Evolutionary conservation across 1,284 basidiomycete genomes (phyloP), one percentile per base, ranked within the genome.

Genomic region (Cryptococcus wingfieldii): DNA sequence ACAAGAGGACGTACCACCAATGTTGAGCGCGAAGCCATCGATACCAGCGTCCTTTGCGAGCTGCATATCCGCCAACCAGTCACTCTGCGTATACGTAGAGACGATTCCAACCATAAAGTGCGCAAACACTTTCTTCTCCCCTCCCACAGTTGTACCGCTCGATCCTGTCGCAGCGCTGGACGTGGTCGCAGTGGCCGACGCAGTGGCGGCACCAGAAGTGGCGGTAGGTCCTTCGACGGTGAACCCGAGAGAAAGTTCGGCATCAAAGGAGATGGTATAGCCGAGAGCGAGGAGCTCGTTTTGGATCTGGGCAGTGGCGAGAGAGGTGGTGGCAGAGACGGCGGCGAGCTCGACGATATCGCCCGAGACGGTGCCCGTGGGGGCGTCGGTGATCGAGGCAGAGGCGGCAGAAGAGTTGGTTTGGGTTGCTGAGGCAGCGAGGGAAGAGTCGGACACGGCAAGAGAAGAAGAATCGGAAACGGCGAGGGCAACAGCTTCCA

Each of bases 41-140:
- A 77, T 74, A 8, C 72, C 74, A 19, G 71, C 65, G 19, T 58
- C 55, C 57, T 69, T 66, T 5, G 76, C 75, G 6, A 69, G 51
- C 9, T 53, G 46, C 55, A 76, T 75, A 55, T 78, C 76, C 16
- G 51, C 47, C 16, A 62, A 63, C 70, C 71, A 75, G 56, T 69
- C 68, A 8, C 47, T 43, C 13, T 60, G 52, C 2, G 51, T 50
- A 57, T 74, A 76, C 3, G 60, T 53, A 4, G 66, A 66, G 16
- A 74, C 72, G 48, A 74, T 68, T 3, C 72, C 72, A 46, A 74
- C 64, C 70, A 74, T 74, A 54, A 72, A 74, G 48, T 72, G 72
- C 4, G 75, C 75, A 57, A 74, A 74, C 31, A 76, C 72, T 34
- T 68, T 65, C 47, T 72, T 73, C 31, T 34, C 31, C 31, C 31